These are phyloP conservation scores for Poteriospumella lacustris DNA, from an alignment of 108 stramenopile genomes.

Conservation along the genomic window DNA sequence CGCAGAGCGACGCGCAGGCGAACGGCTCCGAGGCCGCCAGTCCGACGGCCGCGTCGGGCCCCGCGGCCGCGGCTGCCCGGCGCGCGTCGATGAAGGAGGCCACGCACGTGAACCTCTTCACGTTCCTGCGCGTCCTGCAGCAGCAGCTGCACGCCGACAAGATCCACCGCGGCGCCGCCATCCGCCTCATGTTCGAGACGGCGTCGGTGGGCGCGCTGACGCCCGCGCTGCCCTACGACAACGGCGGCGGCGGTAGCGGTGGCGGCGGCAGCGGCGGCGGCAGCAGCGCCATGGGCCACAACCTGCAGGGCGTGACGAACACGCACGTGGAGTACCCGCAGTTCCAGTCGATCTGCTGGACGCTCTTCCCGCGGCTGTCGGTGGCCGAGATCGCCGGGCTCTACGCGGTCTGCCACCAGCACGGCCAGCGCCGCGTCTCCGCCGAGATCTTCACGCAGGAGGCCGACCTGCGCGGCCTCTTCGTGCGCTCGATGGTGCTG, in stretches of 20 bases:
- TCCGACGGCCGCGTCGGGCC: too few relatives aligned
- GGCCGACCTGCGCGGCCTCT: background rate
- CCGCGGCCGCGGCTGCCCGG: background rate
- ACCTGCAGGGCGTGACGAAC: background rate
- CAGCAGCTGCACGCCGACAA: constrained; percentile 34
- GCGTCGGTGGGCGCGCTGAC: constrained; percentile 26
- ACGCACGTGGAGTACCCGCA: constrained; percentile 22
- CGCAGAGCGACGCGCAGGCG: background rate
- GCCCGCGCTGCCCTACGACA: background rate
- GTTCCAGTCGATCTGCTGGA: background rate
- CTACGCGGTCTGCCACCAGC: background rate
- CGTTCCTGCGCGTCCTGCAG: constrained; percentile 6
- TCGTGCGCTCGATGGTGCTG: background rate
- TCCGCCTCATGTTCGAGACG: constrained; percentile 57
- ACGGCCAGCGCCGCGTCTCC: background rate
- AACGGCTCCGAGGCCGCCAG: background rate
- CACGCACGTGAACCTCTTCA: constrained; percentile 21
- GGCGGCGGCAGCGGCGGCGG: background rate
- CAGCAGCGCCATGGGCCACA: background rate
- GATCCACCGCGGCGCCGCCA: constrained; percentile 40
- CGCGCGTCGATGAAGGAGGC: background rate
- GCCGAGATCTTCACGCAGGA: constrained; percentile 1
- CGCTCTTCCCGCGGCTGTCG: constrained; percentile 8
- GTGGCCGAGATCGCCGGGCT: background rate
- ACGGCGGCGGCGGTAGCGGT: background rate